phyloP scores from a whole-genome alignment of 1,284 basidiomycete genomes.

The Ceratobasidium sp. region DNA sequence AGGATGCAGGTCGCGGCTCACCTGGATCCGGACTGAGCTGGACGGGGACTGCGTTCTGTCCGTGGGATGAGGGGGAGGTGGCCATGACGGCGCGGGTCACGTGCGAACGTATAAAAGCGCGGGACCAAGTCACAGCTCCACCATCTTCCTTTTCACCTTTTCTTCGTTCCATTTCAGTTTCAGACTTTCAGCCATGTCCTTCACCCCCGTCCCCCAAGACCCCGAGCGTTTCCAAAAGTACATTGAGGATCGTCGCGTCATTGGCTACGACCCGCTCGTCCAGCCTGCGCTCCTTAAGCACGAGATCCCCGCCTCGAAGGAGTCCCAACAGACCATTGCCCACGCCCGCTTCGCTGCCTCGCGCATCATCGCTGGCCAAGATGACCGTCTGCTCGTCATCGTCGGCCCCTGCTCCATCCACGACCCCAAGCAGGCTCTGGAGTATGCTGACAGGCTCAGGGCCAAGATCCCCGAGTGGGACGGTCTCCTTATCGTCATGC shows the following conservation, averaged over 20 bases:
- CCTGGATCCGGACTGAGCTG: slow-evolving; percentile 48
- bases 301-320: slow-evolving; percentile 73
- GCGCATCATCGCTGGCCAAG: slow-evolving; percentile 81
- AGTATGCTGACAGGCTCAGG: slow-evolving; percentile 86
- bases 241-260: slow-evolving; percentile 70
- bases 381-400: slow-evolving; percentile 87
- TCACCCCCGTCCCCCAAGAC: slow-evolving; percentile 70
- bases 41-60: slow-evolving; percentile 46
- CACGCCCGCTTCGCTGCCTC: slow-evolving; percentile 81
- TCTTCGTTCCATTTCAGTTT: slow-evolving; percentile 21
- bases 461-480: slow-evolving; percentile 72
- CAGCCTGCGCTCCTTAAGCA: slow-evolving; percentile 89
- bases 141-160: slow-evolving; percentile 36
- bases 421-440: slow-evolving; percentile 85
- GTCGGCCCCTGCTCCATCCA: slow-evolving; percentile 98
- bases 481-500: slow-evolving; percentile 92
- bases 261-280: slow-evolving; percentile 90
- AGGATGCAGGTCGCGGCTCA: slow-evolving; percentile 31
- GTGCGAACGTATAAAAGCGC: slow-evolving; percentile 36
- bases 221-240: slow-evolving; percentile 69
- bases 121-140: slow-evolving; percentile 41
- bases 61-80: slow-evolving; percentile 47
- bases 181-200: slow-evolving; percentile 53
- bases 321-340: slow-evolving; percentile 76
- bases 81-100: slow-evolving; percentile 22